Percentiles rank a stretch among this genome's conserved stretches.
Conservation (phyloP, 2,329 filamentous ascomycete genomes). For the Trichophyton schoenleinii region DNA sequence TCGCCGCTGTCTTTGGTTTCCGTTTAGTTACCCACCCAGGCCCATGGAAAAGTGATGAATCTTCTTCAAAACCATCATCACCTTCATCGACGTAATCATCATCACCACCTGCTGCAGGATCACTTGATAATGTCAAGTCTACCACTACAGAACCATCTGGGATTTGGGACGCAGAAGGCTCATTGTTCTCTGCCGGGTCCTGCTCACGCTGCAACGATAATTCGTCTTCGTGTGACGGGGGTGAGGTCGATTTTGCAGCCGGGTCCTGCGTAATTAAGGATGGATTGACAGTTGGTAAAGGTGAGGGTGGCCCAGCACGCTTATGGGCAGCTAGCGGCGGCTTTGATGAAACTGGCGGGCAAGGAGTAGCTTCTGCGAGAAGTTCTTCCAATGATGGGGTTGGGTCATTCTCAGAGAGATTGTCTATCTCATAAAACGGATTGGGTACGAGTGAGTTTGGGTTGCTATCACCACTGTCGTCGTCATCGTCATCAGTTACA, state of each 20-base stretch:
- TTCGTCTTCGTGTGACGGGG: neutral
- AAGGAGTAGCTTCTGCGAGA: neutral
- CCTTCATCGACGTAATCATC: slow-evolving; percentile 17
- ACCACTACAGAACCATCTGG: slow-evolving; percentile 19
- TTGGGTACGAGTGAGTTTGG: slow-evolving; percentile 18
- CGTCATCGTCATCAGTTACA: neutral
- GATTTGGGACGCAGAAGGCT: slow-evolving; percentile 2
- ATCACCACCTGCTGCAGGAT: slow-evolving; percentile 18
- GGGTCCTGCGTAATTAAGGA: neutral
- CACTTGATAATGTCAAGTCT: slow-evolving; percentile 30
- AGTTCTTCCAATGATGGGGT: neutral
- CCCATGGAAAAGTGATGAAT: neutral
- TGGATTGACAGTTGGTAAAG: neutral
- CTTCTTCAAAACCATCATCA: slow-evolving; percentile 19
- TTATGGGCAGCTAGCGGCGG: neutral
- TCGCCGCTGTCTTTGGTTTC: neutral
- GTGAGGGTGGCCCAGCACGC: slow-evolving; percentile 5
- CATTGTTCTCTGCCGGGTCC: neutral
- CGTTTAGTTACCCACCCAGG: slow-evolving; percentile 1
- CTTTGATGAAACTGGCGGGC: neutral
- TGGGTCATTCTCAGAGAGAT: slow-evolving; percentile 1
- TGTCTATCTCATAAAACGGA: slow-evolving; percentile 21
- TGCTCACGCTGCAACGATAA: neutral
- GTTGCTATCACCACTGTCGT: neutral
- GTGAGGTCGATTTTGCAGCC: slow-evolving; percentile 1